Conservation (phyloP, 352 stramenopile genomes). For the Globisporangium parvum region DNA sequence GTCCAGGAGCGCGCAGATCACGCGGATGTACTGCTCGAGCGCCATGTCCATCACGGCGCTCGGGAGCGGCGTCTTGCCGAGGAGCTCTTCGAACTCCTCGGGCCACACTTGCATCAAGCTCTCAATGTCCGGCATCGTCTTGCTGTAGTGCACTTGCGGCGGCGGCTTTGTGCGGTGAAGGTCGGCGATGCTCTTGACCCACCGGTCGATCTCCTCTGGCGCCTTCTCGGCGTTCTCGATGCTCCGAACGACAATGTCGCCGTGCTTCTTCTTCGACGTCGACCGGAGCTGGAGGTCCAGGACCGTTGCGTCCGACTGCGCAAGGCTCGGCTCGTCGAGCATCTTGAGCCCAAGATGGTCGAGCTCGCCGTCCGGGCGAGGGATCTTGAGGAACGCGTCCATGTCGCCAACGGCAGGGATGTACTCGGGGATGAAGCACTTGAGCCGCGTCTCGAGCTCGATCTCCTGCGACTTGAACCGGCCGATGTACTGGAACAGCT, state of each 20-base stretch:
- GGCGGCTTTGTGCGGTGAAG: conserved; percentile 91
- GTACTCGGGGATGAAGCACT: conserved; percentile 96
- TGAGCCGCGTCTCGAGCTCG: conserved; percentile 92
- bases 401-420: conserved; percentile 95
- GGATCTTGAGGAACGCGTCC: conserved; percentile 95
- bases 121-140: conserved; percentile 94
- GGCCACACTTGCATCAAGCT: conserved; percentile 91
- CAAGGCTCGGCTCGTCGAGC: conserved; percentile 90
- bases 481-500: conserved; percentile 93
- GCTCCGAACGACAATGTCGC: conserved; percentile 87
- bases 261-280: conserved; percentile 93
- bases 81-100: conserved; percentile 80
- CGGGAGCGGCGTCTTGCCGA: conserved; percentile 66
- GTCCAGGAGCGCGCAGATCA: conserved; percentile 92
- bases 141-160: conserved; percentile 90
- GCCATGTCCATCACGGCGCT: conserved; percentile 87
- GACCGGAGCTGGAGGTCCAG: conserved; percentile 93
- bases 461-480: conserved; percentile 95
- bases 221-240: conserved; percentile 94
- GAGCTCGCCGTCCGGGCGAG: conserved; percentile 84
- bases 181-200: conserved; percentile 94
- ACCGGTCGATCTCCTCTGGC: conserved; percentile 91
- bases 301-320: conserved; percentile 93
- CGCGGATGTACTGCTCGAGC: conserved; percentile 90
- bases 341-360: conserved; percentile 92